Conservation (phyloP, 768 basidiomycete species). For the Astraeus odoratus region DNA sequence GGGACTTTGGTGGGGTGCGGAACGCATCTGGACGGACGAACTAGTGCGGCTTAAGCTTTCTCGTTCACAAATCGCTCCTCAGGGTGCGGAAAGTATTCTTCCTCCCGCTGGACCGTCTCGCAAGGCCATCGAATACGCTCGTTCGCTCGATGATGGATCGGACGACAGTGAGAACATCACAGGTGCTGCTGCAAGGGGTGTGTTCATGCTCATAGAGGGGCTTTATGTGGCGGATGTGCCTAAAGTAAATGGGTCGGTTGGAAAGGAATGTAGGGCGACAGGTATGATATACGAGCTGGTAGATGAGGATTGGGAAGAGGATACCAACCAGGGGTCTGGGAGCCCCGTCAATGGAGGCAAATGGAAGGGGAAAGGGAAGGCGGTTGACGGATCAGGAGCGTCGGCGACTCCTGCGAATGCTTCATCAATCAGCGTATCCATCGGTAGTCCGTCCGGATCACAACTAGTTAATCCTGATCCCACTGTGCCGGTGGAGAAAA, state of each 20-base stretch:
- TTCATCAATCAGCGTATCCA: slow-evolving; percentile 1
- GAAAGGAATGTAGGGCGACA: slow-evolving; percentile 56
- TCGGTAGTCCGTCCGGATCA: slow-evolving; percentile 20
- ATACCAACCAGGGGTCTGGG: slow-evolving; percentile 21
- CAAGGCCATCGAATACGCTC: slow-evolving; percentile 24
- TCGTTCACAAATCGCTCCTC: slow-evolving; percentile 58
- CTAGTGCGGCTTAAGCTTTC: slow-evolving; percentile 72
- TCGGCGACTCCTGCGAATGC: slow-evolving; percentile 2
- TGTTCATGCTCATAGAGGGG: slow-evolving; percentile 66
- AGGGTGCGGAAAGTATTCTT: slow-evolving; percentile 51
- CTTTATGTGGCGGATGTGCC: slow-evolving; percentile 56
- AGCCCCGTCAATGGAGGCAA: slow-evolving; percentile 9
- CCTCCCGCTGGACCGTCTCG: slow-evolving; percentile 53
- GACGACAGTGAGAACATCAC: slow-evolving; percentile 18
- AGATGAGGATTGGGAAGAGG: slow-evolving; percentile 58
- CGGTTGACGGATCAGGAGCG: slow-evolving; percentile 13
- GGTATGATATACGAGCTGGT: slow-evolving; percentile 77
- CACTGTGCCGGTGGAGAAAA: slow-evolving; percentile 12
- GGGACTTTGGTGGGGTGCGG: slow-evolving; percentile 86
- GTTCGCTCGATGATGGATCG: slow-evolving; percentile 2
- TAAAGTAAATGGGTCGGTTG: slow-evolving; percentile 33
- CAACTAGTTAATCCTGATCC: slow-evolving; percentile 27
- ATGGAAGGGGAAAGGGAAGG: slow-evolving; percentile 27
- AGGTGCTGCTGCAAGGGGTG: slow-evolving; percentile 55
- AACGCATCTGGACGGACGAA: slow-evolving; percentile 84